A percentile compares a stretch with the other conserved stretches of the same genome.
These are phyloP conservation scores for Lithocarpus polystachyus DNA, from an alignment of 306 rosid genomes.

Conservation along the genomic window DNA sequence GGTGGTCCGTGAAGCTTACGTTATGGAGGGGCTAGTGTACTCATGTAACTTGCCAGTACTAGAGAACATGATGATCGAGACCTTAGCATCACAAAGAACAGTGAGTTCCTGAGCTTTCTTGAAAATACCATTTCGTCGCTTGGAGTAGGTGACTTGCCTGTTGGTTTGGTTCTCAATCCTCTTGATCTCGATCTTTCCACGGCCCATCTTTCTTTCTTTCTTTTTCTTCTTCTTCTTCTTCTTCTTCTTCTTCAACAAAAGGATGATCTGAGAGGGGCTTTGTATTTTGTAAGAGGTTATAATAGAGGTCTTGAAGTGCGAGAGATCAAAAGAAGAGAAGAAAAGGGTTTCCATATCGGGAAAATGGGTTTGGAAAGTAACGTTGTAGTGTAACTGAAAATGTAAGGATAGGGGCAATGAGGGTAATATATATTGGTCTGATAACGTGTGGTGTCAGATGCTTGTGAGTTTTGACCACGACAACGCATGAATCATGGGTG, in stretches of 20 bases:
- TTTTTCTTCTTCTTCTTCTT: not conserved
- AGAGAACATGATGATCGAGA: constrained; percentile 81
- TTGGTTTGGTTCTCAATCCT: constrained; percentile 73
- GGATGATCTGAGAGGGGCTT: not conserved
- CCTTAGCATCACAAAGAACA: constrained; percentile 85
- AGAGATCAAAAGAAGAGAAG: constrained; percentile 15
- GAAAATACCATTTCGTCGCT: constrained; percentile 73
- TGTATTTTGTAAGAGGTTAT: not conserved
- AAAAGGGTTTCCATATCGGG: constrained; percentile 48
- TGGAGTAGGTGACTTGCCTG: constrained; percentile 90
- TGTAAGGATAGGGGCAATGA: constrained; percentile 25
- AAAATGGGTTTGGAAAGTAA: constrained; percentile 40
- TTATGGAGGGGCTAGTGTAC: constrained; percentile 49
- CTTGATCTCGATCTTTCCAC: constrained; percentile 84
- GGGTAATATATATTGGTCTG: constrained; percentile 15
- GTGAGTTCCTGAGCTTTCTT: constrained; percentile 93
- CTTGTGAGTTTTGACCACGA: constrained; percentile 23
- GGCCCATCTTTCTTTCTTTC: constrained; percentile 43
- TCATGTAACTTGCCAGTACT: constrained; percentile 57
- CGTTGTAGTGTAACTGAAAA: constrained; percentile 59
- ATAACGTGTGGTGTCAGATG: constrained; percentile 14
- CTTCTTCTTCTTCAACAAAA: constrained; percentile 1
- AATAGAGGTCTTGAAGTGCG: constrained; percentile 3
- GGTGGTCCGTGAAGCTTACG: constrained; percentile 28
- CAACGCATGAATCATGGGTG: not conserved